Percentiles rank a stretch among this genome's conserved stretches.
Evolutionary conservation across 805 yeast species (phyloP).

Genomic region (Kluyveromyces lactis): DNA sequence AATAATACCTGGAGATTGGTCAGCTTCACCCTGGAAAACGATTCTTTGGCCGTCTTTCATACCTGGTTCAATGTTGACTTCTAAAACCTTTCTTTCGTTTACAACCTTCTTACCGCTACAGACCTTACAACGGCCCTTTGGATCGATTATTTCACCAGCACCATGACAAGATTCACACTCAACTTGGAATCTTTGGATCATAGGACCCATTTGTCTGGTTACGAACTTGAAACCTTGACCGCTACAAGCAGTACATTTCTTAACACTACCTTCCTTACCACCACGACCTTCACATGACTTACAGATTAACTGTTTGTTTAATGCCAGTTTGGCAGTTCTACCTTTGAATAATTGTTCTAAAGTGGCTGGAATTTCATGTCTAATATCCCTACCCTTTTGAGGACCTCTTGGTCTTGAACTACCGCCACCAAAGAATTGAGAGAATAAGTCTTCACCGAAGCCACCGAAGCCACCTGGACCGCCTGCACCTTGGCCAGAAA

Average conservation of each 20-base stretch:
- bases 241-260: conserved; percentile 77
- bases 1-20: conserved; percentile 87
- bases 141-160: conserved; percentile 78
- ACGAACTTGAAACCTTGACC: conserved; percentile 90
- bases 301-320: conserved; percentile 87
- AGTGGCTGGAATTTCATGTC: conserved; percentile 75
- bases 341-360: conserved; percentile 94
- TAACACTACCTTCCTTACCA: conserved; percentile 86
- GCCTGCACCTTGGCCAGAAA: conserved; percentile 71
- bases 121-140: conserved; percentile 77
- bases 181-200: conserved; percentile 96
- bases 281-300: conserved; percentile 88
- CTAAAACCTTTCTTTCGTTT: conserved; percentile 84
- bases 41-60: conserved; percentile 91
- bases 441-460: conserved; percentile 32
- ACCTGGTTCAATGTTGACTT: conserved; percentile 94
- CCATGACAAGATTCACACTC: conserved; percentile 91
- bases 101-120: conserved; percentile 87
- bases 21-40: conserved; percentile 92
- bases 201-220: conserved; percentile 98
- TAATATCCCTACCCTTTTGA: conserved; percentile 81
- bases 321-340: conserved; percentile 85
- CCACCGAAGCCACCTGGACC: conserved; percentile 47
- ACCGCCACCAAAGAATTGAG: conserved; percentile 81
- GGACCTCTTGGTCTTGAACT: conserved; percentile 75